Conservation (phyloP, 352 stramenopile genomes). For the Globisporangium polare region DNA sequence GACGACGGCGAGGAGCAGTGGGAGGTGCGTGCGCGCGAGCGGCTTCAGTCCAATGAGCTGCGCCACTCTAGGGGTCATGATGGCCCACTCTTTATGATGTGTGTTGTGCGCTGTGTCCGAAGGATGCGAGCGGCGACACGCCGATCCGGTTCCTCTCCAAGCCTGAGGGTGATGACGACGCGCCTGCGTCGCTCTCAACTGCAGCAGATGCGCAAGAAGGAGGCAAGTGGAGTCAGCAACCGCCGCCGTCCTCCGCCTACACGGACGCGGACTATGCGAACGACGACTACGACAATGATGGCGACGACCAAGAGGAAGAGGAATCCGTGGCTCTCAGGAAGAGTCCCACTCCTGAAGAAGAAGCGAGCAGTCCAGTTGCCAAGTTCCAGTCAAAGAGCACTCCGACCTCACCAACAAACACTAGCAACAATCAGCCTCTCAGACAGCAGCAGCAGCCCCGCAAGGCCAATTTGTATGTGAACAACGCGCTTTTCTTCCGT, state of each 20-base stretch:
- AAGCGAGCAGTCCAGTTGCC: constrained; percentile 9
- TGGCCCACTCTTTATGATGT: not conserved
- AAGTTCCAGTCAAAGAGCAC: not conserved
- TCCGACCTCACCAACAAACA: not conserved
- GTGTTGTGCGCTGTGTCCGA: not conserved
- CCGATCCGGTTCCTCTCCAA: constrained; percentile 22
- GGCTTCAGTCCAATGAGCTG: not conserved
- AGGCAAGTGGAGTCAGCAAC: constrained; percentile 1
- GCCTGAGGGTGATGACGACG: not conserved
- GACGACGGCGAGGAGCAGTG: constrained; percentile 77
- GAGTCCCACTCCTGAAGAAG: constrained; percentile 15
- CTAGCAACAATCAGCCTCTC: not conserved
- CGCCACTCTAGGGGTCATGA: not conserved
- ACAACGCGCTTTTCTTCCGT: constrained; percentile 46
- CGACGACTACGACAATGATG: constrained; percentile 18
- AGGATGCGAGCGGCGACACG: constrained; percentile 11
- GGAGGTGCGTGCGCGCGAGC: constrained; percentile 28
- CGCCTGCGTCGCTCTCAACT: not conserved
- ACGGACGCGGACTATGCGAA: constrained; percentile 10
- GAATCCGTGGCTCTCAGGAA: constrained; percentile 8
- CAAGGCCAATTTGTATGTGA: constrained; percentile 18
- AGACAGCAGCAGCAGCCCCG: constrained; percentile 12
- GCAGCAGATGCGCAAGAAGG: not conserved
- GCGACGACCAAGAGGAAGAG: constrained; percentile 19
- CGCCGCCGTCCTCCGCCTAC: constrained; percentile 13